Evolutionary conservation across 352 stramenopile species (phyloP).

Genomic region (Phytophthora melonis): DNA sequence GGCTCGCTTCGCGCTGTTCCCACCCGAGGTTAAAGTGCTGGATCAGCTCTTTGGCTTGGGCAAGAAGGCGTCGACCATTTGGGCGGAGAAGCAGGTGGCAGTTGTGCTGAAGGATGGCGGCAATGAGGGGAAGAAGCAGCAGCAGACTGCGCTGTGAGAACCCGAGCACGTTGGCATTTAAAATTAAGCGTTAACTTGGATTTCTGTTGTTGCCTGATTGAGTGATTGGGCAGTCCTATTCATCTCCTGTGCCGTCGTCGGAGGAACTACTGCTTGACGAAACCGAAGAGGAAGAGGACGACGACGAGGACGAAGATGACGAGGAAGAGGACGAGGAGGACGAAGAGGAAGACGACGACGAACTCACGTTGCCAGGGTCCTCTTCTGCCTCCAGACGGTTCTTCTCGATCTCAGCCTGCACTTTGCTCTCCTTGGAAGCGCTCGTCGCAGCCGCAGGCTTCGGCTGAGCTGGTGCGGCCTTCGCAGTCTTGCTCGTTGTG

Average conservation of each 20-base stretch:
- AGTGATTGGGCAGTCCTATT: conserved; percentile 1
- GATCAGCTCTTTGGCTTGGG: conserved; percentile 77
- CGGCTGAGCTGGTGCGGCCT: conserved; percentile 9
- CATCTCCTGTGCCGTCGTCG: conserved; percentile 38
- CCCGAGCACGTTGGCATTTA: conserved; percentile 14
- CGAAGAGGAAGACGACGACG: conserved; percentile 52
- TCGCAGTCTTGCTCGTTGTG: conserved; percentile 19
- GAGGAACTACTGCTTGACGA: conserved; percentile 64
- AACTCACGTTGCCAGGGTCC: conserved; percentile 60
- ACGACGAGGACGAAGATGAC: conserved; percentile 52
- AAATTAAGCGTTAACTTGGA: conserved; percentile 22
- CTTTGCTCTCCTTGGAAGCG: conserved; percentile 20
- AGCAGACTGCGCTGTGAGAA: conserved; percentile 7
- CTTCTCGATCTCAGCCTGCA: conserved; percentile 35
- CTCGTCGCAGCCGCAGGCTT: conserved; percentile 20
- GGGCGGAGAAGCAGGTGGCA: conserved; percentile 45
- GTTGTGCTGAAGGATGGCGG: not conserved
- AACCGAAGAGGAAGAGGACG: conserved; percentile 55
- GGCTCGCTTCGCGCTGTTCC: conserved; percentile 62
- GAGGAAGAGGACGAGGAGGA: conserved; percentile 57
- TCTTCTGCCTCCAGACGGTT: conserved; percentile 32
- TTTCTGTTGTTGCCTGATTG: not conserved
- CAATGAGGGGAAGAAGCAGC: not conserved
- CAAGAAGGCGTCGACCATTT: conserved; percentile 56
- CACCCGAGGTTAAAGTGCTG: conserved; percentile 60